Percentiles rank a stretch among this genome's conserved stretches.
phyloP scores from a whole-genome alignment of 148 eudicot species.

The Diospyros lotus region DNA sequence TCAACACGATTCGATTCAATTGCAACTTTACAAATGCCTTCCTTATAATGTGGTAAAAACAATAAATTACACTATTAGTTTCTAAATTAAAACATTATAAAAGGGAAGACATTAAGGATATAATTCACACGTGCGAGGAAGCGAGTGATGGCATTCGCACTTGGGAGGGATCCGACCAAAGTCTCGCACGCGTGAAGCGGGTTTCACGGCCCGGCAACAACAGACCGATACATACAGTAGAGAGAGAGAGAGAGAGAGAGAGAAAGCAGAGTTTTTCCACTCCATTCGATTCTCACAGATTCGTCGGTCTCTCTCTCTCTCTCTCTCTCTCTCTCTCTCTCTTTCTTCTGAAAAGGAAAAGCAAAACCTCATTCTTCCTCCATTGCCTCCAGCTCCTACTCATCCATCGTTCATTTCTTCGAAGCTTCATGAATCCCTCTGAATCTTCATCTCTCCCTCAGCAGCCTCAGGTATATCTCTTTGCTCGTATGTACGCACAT shows the following conservation, averaged over 20 bases:
- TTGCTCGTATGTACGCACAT: background rate
- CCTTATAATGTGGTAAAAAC: too few species aligned
- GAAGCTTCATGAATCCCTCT: background rate
- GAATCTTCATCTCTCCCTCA: background rate
- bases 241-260: background rate
- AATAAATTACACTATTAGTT: too few species aligned
- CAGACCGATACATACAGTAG: too few species aligned
- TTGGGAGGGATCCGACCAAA: too few species aligned
- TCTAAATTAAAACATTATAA: too few species aligned
- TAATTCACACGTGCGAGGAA: too few species aligned
- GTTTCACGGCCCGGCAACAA: too few species aligned
- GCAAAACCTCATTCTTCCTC: background rate
- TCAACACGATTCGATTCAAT: too few species aligned
- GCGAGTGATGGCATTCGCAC: too few species aligned
- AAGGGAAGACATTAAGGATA: too few species aligned
- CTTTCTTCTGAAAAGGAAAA: background rate
- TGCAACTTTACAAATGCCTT: too few species aligned
- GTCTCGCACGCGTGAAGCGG: too few species aligned
- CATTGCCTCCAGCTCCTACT: background rate
- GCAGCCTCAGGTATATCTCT: constrained; percentile 2
- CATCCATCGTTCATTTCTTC: background rate
- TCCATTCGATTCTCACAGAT: constrained; percentile 10
- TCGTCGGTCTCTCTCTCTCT: constrained; percentile 5
- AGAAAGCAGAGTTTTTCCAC: background rate
- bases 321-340: background rate